Percentiles rank a stretch among this genome's conserved stretches.
Conservation (phyloP, 768 basidiomycete genomes). For the Ramaria rubella region DNA sequence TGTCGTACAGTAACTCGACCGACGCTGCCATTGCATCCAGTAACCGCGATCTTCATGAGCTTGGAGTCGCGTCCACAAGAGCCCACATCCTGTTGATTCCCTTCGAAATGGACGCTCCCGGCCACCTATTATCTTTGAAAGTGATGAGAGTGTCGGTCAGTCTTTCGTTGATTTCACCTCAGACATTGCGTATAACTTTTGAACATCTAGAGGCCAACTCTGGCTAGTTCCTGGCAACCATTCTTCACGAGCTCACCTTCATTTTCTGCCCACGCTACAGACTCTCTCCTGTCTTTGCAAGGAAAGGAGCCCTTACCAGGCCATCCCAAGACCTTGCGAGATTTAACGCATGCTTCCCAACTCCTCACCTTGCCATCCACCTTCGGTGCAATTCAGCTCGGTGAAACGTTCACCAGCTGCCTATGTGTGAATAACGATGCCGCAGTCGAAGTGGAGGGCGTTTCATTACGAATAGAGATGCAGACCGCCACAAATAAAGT, state of each 20-base stretch:
- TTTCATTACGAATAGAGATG: conserved; percentile 73
- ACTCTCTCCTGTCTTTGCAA: conserved; percentile 71
- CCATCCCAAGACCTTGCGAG: conserved; percentile 78
- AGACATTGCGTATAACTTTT: conserved; percentile 9
- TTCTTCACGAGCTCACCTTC: conserved; percentile 81
- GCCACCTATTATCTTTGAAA: conserved; percentile 70
- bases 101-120: conserved; percentile 43
- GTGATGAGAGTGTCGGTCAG: conserved; percentile 85
- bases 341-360: conserved; percentile 72
- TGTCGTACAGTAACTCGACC: conserved; percentile 44
- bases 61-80: background rate
- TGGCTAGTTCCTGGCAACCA: conserved; percentile 76
- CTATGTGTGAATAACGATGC: conserved; percentile 80
- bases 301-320: conserved; percentile 61
- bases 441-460: conserved; percentile 51
- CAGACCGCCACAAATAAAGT: conserved; percentile 70
- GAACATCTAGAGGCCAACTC: conserved; percentile 53
- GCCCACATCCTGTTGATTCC: background rate
- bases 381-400: conserved; percentile 83
- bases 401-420: conserved; percentile 80
- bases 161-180: conserved; percentile 17
- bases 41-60: conserved; percentile 37
- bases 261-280: conserved; percentile 75
- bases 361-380: conserved; percentile 74
- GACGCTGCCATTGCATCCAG: conserved; percentile 54